Base-by-base conservation (phyloP, 1,139 yeast species). In the Candida sojae region DNA sequence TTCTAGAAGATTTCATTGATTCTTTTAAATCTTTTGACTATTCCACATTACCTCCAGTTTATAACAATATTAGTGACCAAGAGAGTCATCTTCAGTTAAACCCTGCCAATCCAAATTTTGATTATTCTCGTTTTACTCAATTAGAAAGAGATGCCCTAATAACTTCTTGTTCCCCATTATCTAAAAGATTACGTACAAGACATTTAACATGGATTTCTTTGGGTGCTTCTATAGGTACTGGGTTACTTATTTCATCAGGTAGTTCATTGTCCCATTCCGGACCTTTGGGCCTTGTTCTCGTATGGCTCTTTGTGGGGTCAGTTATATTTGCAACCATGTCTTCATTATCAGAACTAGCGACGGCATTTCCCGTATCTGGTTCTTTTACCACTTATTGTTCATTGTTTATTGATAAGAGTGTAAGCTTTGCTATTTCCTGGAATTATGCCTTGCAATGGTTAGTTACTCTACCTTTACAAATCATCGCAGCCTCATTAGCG, bases 141-240 rank as follows among this genome's bases (percentile, higher is more conserved):
- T 53, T 67, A 35, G 71, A 67, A 55, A 54, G 69, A 56, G 71
- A 70, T 41, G 70, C 71, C 11, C 57, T 67, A 26, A 63, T 65
- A 13, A 67, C 71, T 11, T 62, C 71, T 11, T 64, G 64, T 11
- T 59, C 67, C 28, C 72, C 71, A 5, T 58, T 67, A 38, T 58
- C 66, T n/a, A 57, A 71, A 47, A 60, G 68, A n/a, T 62, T 71
- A 48, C 68, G 64, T 49, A 63, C 68, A 31, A 63, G 76, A 61
- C 77, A 73, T 53, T 62, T 73, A 49, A 72, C 70, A 45, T 70
- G 71, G 67, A 73, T 73, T 51, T 72, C 76, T 28, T 58, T 73
- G 44, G 73, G 77, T 33, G 75, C 76, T 26, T 67, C 72, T 42
- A 71, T 74, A 39, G 79, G 79, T 39, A 64, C 73, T 26, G 78